Base-by-base conservation (phyloP, 257 asterid species). In the Forsythia viridissima region DNA sequence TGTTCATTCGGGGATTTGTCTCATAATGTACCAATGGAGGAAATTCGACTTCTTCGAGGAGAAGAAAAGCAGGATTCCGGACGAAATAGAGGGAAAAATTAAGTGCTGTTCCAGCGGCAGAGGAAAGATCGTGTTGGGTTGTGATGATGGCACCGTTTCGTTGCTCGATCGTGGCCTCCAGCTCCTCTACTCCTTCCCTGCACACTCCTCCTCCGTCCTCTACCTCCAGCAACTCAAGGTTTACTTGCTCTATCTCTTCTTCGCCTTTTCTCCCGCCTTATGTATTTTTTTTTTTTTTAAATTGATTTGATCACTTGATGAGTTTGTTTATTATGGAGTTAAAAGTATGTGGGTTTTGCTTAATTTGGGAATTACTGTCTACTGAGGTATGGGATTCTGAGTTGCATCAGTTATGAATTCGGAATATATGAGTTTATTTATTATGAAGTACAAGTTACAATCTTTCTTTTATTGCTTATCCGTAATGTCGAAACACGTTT, bases 221-320 rank as follows among this genome's bases (percentile, higher is more conserved):
- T 93, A 88, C 87, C 94, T 95, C 81, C 99, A 93, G 84, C 99
- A 93, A 70, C 99, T 95, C 86, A 95, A 91, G 97, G 98, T 94
- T 52, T 73, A 4, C 2, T 41, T 30, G 3, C 10, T n/a, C 78
- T 71, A 13, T 15, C 8, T 21, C 24, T 7, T 13, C n/a, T 44
- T 73, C 15, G 9, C 6, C 76, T 4, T 69, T 11, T 84, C 8
- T 24, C 7, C 42, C 2, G 21, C 20, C 43, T 12, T 61, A 16
- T 30, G 55, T 51, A 4, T 7, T 2, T 67, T 37, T 0, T 30
- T 30, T 30, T 30, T 30, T 30, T 0, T 30, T 13, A 6, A 15
- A 4, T 44, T 44, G 52, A n/a, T 74, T 46, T 68, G 70, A 40
- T 13, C 65, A 48, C 65, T 42, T 72, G 59, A 72, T 72, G 66